Evolutionary conservation across 192 early-diverging fungal species (phyloP), one percentile per base, ranked within the genome.

Genomic region (Geranomyces michiganensis): DNA sequence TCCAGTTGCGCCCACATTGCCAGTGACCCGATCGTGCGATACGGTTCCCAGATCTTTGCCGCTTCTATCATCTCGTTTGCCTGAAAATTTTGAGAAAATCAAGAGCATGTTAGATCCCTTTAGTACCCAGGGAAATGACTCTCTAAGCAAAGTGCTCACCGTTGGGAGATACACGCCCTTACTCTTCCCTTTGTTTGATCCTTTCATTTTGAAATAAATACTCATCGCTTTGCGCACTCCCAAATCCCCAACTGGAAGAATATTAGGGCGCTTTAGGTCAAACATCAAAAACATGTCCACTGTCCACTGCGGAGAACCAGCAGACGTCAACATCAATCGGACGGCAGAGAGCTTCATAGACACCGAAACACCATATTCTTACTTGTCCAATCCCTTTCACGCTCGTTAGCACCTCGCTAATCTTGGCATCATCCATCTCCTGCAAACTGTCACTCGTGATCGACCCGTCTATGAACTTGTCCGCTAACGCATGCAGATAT

Each of bases 281-380:
- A 92, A 90, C 79, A 92, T 90, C 29, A 90, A 74, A 63, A 90
- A 90, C 90, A 90, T 92, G 65, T 91, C 87, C 9, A 85, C 89
- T 0, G 36, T 41, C 36, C 36, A 41, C 36, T 41, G 10, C 36
- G 10, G 36, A 41, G 10, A 41, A 41, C 3, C 10, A 41, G 3
- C 36, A 3, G 10, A 41, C 10, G 36, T 41, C 36, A 41, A 41
- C 10, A 41, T 41, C 36, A 41, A 41, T 41, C 36, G n/a, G n/a
- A n/a, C n/a, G n/a, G n/a, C n/a, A n/a, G n/a, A n/a, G n/a, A n/a
- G n/a, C 36, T 10, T 3, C 36, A 41, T 41, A 10, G 3, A 7
- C 3, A 41, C 36, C 5, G 36, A 41, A 41, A 19, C 55, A 19
- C 24, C 10, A 41, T 10, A 41, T 0, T 44, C 8, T 88, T 86